These are phyloP conservation scores for Chaetoscypha palmicola DNA, from an alignment of 2,329 filamentous ascomycete genomes.

Conservation along the genomic window DNA sequence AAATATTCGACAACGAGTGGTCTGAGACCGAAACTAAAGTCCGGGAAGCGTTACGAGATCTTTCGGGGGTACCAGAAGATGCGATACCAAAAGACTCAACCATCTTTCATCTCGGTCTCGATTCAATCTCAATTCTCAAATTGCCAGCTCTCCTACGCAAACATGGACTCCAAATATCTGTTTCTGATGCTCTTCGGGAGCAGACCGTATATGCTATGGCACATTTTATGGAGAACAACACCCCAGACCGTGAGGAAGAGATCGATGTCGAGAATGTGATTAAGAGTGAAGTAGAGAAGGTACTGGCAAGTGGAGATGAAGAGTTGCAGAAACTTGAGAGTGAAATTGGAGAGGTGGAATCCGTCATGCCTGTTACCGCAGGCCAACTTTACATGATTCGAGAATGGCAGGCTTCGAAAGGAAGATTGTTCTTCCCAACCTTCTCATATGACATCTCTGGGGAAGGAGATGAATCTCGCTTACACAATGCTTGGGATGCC, in stretches of 20 bases:
- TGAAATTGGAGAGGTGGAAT: constrained; percentile 36
- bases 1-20: constrained; percentile 28
- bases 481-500: constrained; percentile 54
- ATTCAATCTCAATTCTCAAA: constrained; percentile 89
- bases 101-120: constrained; percentile 79
- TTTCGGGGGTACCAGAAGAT: constrained; percentile 53
- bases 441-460: constrained; percentile 56
- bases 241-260: constrained; percentile 24
- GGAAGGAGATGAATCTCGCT: constrained; percentile 30
- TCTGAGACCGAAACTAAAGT: constrained; percentile 33
- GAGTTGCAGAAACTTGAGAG: constrained; percentile 37
- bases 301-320: constrained; percentile 35
- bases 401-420: constrained; percentile 62
- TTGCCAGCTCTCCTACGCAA: constrained; percentile 64
- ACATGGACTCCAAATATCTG: constrained; percentile 52
- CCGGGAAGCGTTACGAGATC: constrained; percentile 42
- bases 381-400: constrained; percentile 78
- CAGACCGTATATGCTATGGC: constrained; percentile 61
- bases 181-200: constrained; percentile 64
- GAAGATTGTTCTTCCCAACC: constrained; percentile 63
- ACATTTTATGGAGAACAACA: constrained; percentile 21
- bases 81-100: constrained; percentile 55
- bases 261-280: constrained; percentile 39
- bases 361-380: constrained; percentile 60
- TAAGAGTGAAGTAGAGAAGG: constrained; percentile 29